Conservation (phyloP, 768 basidiomycete species). For the Naematelia aurantialba region DNA sequence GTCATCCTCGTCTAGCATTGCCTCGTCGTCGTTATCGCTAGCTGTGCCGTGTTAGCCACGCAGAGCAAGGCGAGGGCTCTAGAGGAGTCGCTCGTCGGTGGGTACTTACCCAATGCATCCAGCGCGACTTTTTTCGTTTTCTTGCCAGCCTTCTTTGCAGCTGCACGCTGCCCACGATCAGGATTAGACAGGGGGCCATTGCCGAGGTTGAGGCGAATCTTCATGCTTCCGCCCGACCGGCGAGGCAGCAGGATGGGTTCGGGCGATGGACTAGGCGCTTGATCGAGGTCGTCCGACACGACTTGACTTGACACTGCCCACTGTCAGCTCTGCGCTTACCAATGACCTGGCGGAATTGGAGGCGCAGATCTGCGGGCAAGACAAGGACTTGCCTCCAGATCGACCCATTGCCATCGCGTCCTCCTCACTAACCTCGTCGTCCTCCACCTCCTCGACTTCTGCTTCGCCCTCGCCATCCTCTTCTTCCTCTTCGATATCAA, state of each 20-base stretch:
- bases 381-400: background rate
- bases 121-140: conserved; percentile 26
- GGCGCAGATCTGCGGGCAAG: background rate
- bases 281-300: background rate
- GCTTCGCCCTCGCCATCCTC: conserved; percentile 7
- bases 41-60: conserved; percentile 3
- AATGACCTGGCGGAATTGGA: background rate
- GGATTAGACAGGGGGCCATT: background rate
- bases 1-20: conserved; percentile 23
- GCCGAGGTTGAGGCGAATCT: background rate
- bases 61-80: background rate
- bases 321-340: background rate
- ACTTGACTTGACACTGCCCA: background rate
- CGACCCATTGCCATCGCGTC: conserved; percentile 1
- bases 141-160: conserved; percentile 36
- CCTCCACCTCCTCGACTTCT: conserved; percentile 12
- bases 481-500: conserved; percentile 3
- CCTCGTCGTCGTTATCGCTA: conserved; percentile 20
- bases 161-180: conserved; percentile 11
- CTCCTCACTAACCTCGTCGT: conserved; percentile 13
- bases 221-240: conserved; percentile 6
- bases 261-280: background rate
- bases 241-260: background rate
- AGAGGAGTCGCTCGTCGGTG: too few relatives aligned
- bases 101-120: conserved; percentile 28